Percentiles rank a stretch among this genome's conserved stretches.
phyloP scores from a whole-genome alignment of 2,329 filamentous ascomycete species.

The Macrophomina pseudophaseolina region DNA sequence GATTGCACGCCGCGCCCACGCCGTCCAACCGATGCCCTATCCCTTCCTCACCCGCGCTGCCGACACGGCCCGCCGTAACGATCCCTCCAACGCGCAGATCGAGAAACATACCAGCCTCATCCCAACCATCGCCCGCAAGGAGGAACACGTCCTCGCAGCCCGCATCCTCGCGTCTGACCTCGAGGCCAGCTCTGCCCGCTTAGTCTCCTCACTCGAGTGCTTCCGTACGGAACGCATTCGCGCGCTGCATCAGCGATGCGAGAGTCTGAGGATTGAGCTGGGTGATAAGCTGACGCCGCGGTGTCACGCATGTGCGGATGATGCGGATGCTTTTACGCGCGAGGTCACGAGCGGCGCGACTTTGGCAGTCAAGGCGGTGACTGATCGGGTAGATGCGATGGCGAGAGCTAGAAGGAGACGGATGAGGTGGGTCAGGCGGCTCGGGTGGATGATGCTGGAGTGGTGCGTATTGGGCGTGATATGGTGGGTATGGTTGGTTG shows the following conservation, averaged over 20 bases:
- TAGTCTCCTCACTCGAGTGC: slow-evolving; percentile 53
- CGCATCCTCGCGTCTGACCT: slow-evolving; percentile 56
- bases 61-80: slow-evolving; percentile 45
- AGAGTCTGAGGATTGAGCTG: slow-evolving; percentile 52
- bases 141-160: slow-evolving; percentile 61
- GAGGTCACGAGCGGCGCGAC: slow-evolving; percentile 79
- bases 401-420: slow-evolving; percentile 74
- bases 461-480: slow-evolving; percentile 86
- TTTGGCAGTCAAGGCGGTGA: slow-evolving; percentile 78
- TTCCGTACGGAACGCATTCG: slow-evolving; percentile 56
- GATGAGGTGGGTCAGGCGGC: slow-evolving; percentile 72
- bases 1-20: slow-evolving; percentile 70
- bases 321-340: slow-evolving; percentile 77
- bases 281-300: slow-evolving; percentile 60
- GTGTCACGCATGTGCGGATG: slow-evolving; percentile 72
- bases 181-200: slow-evolving; percentile 52
- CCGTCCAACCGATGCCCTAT: slow-evolving; percentile 39
- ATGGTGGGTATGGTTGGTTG: slow-evolving; percentile 93
- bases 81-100: slow-evolving; percentile 27
- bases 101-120: slow-evolving; percentile 35
- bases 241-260: slow-evolving; percentile 51
- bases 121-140: slow-evolving; percentile 54
- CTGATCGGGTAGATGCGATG: slow-evolving; percentile 72
- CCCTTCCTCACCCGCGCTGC: slow-evolving; percentile 46
- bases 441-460: slow-evolving; percentile 78